Percentiles rank a stretch among this genome's conserved stretches.
phyloP scores from a whole-genome alignment of 2,329 filamentous ascomycete species.

The Cadophora sp. region DNA sequence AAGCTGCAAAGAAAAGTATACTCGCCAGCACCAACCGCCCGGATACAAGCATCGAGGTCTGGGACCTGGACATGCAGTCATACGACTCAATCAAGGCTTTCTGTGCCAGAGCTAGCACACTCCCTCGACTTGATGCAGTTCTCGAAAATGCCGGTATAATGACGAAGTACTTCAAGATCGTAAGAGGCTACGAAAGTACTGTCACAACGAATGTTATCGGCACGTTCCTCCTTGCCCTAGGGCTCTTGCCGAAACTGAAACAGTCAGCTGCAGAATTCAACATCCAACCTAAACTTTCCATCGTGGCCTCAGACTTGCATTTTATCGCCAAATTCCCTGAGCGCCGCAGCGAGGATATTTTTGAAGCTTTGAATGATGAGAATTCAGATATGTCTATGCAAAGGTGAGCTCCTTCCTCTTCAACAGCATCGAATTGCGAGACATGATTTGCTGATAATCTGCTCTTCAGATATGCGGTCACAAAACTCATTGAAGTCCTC shows the following conservation, averaged over 20 bases:
- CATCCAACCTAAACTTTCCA: slow-evolving; percentile 35
- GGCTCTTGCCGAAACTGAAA: slow-evolving; percentile 40
- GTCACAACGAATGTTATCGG: slow-evolving; percentile 43
- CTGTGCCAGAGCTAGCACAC: slow-evolving; percentile 35
- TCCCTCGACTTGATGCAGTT: slow-evolving; percentile 53
- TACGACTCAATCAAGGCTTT: slow-evolving; percentile 32
- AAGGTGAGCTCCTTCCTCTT: neutral
- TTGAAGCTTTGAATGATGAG: slow-evolving; percentile 25
- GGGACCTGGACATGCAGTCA: slow-evolving; percentile 34
- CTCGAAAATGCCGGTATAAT: slow-evolving; percentile 47
- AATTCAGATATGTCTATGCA: neutral
- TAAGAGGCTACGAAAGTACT: slow-evolving; percentile 34
- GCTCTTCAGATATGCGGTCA: slow-evolving; percentile 49
- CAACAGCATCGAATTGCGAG: neutral
- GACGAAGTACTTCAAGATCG: neutral
- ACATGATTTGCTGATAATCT: neutral
- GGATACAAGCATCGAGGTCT: slow-evolving; percentile 31
- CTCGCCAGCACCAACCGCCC: slow-evolving; percentile 30
- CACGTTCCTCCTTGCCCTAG: slow-evolving; percentile 40
- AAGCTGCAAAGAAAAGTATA: slow-evolving; percentile 45
- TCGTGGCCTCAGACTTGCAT: slow-evolving; percentile 22
- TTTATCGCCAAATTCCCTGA: slow-evolving; percentile 20
- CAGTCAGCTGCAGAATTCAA: slow-evolving; percentile 31
- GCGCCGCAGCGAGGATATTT: slow-evolving; percentile 39
- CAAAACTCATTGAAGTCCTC: slow-evolving; percentile 57